phyloP scores from a whole-genome alignment of 768 basidiomycete species.

The Boletus subcaerulescens region DNA sequence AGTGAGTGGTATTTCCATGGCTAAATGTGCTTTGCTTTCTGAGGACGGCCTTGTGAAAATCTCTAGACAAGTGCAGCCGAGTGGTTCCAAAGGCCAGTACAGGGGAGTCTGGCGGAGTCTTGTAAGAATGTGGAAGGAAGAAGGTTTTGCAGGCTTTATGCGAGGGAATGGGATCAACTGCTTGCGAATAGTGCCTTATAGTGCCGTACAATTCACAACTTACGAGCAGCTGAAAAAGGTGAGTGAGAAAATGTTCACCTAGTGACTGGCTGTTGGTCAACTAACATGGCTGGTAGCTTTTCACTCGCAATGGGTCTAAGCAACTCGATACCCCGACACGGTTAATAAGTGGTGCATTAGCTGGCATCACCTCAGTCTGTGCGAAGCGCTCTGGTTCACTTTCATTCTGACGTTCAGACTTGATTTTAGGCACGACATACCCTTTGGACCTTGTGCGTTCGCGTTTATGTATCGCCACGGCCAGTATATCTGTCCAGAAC shows the following conservation, averaged over 20 bases:
- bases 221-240: conserved; percentile 93
- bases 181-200: conserved; percentile 90
- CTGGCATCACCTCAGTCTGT: conserved; percentile 95
- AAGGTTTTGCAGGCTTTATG: conserved; percentile 93
- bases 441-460: conserved; percentile 93
- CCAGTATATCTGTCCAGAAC: conserved; percentile 55
- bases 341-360: conserved; percentile 81
- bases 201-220: conserved; percentile 81
- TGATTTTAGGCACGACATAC: conserved; percentile 69
- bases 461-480: conserved; percentile 88
- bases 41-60: conserved; percentile 4
- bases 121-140: conserved; percentile 84
- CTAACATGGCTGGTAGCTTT: conserved; percentile 50
- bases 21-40: not conserved
- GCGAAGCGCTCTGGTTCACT: conserved; percentile 32
- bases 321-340: conserved; percentile 88
- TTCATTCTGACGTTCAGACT: conserved; percentile 8
- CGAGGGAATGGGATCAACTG: conserved; percentile 92
- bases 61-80: conserved; percentile 85
- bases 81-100: conserved; percentile 61
- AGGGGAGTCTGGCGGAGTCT: conserved; percentile 83
- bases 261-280: conserved; percentile 1
- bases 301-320: conserved; percentile 64
- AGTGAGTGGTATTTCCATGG: conserved; percentile 50
- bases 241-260: conserved; percentile 8